Base-by-base conservation (phyloP, 2,329 filamentous ascomycete species). In the Cucurbitaria berberidis region DNA sequence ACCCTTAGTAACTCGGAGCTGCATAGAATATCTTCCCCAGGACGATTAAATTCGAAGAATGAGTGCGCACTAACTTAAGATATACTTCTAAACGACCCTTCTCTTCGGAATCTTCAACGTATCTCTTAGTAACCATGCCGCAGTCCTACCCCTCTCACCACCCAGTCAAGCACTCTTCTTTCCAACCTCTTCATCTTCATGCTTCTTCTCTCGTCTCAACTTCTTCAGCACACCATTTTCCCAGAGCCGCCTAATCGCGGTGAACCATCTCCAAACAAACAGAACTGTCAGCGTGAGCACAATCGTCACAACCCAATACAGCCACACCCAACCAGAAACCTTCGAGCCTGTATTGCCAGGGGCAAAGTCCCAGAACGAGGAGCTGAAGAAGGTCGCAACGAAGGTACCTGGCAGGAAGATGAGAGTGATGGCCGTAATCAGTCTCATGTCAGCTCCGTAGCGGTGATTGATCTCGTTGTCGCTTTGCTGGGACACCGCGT, bases 321-420 rank as follows among this genome's bases (percentile, higher is more conserved):
- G 27, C 59, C 59, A 62, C 1, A 57, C 44, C 57, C 57, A 58
- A 15, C 26, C 29, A 13, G 57, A 60, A 1, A 56, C 57, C 29
- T 51, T 30, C 0, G 35, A 3, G 0, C 57, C 57, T 1, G 42
- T 19, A 16, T 57, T 49, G 2, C 18, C 32, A 5, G 59, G 59
- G 6, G 35, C 26, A 35, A 62, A 60, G 34, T 62, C 45, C 50
- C 50, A 62, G 35, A 62, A 62, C 19, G 36, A 50, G 0, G 55
- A 36, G 34, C 57, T 58, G 47, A 62, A 63, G 3, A 64, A 24
- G 3, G 62, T 64, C 8, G 63, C 62, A 5, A 62, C 48, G 32
- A 67, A 67, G 1, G 62, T 67, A 3, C 56, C 60, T 2, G 63
- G 63, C 1, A 67, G 48, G 35, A 67, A 67, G 18, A 65, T 27